These are phyloP conservation scores for Pezicula carpinea DNA, from an alignment of 2,329 filamentous ascomycete species.

Conservation along the genomic window DNA sequence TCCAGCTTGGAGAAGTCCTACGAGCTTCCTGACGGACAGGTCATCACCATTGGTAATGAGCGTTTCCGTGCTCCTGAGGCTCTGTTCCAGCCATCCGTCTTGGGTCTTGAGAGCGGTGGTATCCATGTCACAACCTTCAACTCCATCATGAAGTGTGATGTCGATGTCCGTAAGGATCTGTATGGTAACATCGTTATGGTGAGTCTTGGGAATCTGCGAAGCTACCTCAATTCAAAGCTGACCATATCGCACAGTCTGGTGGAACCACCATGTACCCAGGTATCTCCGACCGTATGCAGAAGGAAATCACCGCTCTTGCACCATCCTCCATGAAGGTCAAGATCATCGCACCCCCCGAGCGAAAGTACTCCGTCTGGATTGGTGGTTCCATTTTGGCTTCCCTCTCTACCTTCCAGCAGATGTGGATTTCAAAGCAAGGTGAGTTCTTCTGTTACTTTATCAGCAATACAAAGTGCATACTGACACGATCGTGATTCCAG, in stretches of 20 bases:
- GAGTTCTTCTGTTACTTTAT: background rate
- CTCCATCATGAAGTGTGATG: constrained; percentile 99
- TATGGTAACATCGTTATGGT: constrained; percentile 99
- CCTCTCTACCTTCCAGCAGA: constrained; percentile 99
- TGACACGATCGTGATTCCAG: constrained; percentile 30
- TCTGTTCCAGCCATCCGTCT: constrained; percentile 97
- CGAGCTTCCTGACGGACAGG: constrained; percentile 97
- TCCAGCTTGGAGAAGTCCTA: constrained; percentile 99
- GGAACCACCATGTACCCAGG: constrained; percentile 99
- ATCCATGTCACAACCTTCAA: constrained; percentile 99
- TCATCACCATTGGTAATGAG: constrained; percentile 99
- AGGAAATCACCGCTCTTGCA: constrained; percentile 99
- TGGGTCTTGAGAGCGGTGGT: constrained; percentile 97
- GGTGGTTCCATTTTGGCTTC: constrained; percentile 99
- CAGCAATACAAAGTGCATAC: background rate
- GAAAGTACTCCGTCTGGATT: constrained; percentile 99
- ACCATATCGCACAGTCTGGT: constrained; percentile 67
- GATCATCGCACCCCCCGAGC: constrained; percentile 99
- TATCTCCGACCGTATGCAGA: constrained; percentile 99
- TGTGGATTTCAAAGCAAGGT: constrained; percentile 99
- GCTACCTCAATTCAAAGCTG: constrained; percentile 7
- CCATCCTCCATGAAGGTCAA: constrained; percentile 99
- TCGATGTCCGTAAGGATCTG: constrained; percentile 99
- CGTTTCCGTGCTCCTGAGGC: constrained; percentile 99
- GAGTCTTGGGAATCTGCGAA: constrained; percentile 39